A percentile compares a stretch with the other conserved stretches of the same genome.
phyloP scores from a whole-genome alignment of 352 stramenopile genomes.

The Peronospora farinosa region DNA sequence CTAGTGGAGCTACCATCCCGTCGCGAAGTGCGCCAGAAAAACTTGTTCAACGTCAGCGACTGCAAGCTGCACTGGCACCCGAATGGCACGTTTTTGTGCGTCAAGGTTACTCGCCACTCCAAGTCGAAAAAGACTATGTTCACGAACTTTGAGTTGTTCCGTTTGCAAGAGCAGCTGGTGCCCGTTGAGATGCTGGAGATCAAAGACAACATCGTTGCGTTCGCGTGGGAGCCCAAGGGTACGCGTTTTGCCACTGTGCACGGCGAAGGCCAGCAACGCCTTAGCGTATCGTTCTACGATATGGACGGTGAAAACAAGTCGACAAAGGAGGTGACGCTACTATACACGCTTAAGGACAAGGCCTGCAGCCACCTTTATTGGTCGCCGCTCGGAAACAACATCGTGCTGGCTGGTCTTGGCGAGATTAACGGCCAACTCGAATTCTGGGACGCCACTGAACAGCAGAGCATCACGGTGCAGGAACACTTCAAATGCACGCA shows the following conservation, averaged over 20 bases:
- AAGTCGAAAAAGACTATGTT: conserved; percentile 97
- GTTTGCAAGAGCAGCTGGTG: conserved; percentile 91
- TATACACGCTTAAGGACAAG: conserved; percentile 94
- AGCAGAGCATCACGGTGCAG: conserved; percentile 91
- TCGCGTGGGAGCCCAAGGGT: conserved; percentile 95
- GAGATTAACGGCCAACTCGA: conserved; percentile 94
- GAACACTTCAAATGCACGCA: conserved; percentile 98
- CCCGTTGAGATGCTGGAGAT: conserved; percentile 98
- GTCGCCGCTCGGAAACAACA: conserved; percentile 91
- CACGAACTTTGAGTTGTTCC: conserved; percentile 99
- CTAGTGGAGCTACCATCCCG: conserved; percentile 93
- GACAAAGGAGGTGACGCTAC: conserved; percentile 87
- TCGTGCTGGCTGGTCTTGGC: conserved; percentile 92
- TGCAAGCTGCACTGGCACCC: conserved; percentile 94
- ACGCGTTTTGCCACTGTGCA: conserved; percentile 95
- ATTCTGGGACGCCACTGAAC: conserved; percentile 96
- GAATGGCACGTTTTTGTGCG: conserved; percentile 91
- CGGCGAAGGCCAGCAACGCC: conserved; percentile 87
- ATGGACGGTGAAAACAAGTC: conserved; percentile 68
- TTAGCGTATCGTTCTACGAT: conserved; percentile 97
- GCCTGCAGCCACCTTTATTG: conserved; percentile 95
- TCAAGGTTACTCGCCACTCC: conserved; percentile 84
- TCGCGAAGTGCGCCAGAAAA: conserved; percentile 95
- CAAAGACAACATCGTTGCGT: conserved; percentile 93
- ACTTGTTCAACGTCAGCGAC: conserved; percentile 96